A percentile compares a stretch with the other conserved stretches of the same genome.
These are phyloP conservation scores for Daldinia loculata DNA, from an alignment of 495 filamentous ascomycete species.

Conservation along the genomic window DNA sequence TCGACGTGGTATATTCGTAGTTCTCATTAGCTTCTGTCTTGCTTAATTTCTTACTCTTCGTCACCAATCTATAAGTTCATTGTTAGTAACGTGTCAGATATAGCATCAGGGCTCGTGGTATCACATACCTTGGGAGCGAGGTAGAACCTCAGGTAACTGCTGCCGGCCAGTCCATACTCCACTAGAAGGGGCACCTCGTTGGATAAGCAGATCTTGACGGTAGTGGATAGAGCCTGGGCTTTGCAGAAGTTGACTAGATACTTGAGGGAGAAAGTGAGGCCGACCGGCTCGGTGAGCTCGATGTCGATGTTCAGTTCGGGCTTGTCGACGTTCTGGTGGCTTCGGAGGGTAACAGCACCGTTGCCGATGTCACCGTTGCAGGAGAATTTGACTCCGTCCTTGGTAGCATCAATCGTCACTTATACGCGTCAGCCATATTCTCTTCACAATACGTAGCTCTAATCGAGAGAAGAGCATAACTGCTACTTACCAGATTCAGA, in stretches of 20 bases:
- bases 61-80: conserved; percentile 76
- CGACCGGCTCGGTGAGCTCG: conserved; percentile 88
- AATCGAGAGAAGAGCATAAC: background rate
- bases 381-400: conserved; percentile 97
- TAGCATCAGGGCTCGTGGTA: background rate
- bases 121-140: conserved; percentile 89
- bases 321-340: conserved; percentile 91
- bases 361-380: conserved; percentile 95
- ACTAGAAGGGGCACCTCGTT: conserved; percentile 96
- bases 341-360: conserved; percentile 89
- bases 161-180: conserved; percentile 82
- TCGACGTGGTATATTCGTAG: conserved; percentile 36
- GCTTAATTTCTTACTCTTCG: conserved; percentile 71
- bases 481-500: conserved; percentile 85
- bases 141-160: conserved; percentile 94
- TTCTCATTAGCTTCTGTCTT: conserved; percentile 30
- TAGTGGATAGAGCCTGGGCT: conserved; percentile 80
- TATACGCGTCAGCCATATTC: conserved; percentile 17
- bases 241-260: conserved; percentile 99
- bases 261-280: conserved; percentile 98
- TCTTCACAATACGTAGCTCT: conserved; percentile 9
- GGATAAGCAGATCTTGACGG: conserved; percentile 90
- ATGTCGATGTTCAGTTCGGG: conserved; percentile 86
- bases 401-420: conserved; percentile 96
- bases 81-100: conserved; percentile 13